Evolutionary conservation across 306 rosid genomes (phyloP).

Genomic region (Potentilla sterilis): DNA sequence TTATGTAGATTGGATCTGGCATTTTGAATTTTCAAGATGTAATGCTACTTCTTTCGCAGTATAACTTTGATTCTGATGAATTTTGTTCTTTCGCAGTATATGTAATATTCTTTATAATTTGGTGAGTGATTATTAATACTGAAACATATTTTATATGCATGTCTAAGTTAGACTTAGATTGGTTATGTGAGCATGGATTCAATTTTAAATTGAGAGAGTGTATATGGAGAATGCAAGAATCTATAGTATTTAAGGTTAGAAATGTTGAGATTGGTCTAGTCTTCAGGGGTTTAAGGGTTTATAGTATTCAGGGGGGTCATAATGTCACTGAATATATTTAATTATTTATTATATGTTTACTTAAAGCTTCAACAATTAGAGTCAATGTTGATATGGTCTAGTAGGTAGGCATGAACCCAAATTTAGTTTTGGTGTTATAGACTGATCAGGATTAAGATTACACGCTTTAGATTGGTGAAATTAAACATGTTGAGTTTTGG

Average conservation of each 20-base stretch:
- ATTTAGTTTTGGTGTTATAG: neutral
- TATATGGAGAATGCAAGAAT: neutral
- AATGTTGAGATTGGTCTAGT: neutral
- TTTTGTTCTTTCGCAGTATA: neutral
- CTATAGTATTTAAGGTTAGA: neutral
- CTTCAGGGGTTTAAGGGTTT: neutral
- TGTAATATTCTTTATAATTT: neutral
- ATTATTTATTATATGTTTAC: neutral
- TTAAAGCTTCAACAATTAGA: neutral
- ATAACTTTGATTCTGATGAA: neutral
- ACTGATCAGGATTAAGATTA: neutral
- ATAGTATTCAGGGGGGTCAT: too few relatives aligned
- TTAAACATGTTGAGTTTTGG: neutral
- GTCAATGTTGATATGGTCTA: neutral
- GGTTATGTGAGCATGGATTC: neutral
- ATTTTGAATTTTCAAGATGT: neutral
- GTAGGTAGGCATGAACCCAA: neutral
- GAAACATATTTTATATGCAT: neutral
- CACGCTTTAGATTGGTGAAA: neutral
- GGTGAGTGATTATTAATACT: neutral
- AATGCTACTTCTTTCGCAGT: conserved; percentile 15
- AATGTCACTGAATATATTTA: neutral
- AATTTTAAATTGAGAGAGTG: neutral
- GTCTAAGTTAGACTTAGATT: too few relatives aligned
- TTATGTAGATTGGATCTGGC: conserved; percentile 33